Percentiles rank a stretch among this genome's conserved stretches.
Evolutionary conservation across 148 eudicot genomes (phyloP).

Genomic region (Vaccinium corymbosum): DNA sequence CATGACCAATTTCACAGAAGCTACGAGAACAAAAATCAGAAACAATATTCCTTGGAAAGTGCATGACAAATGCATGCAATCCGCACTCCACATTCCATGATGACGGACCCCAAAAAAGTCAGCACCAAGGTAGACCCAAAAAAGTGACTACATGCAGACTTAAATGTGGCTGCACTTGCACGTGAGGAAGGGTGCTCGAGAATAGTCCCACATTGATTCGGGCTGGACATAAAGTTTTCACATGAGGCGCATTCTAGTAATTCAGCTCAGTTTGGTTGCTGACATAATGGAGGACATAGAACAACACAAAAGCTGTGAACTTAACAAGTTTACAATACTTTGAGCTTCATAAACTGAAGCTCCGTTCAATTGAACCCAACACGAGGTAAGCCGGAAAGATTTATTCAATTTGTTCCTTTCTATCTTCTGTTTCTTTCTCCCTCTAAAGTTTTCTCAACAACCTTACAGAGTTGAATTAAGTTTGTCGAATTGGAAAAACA

Average conservation of each 20-base stretch:
- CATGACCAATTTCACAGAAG: neutral
- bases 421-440: neutral
- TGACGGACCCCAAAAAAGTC: neutral
- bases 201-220: neutral
- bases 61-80: neutral
- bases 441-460: neutral
- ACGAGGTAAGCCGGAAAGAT: neutral
- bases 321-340: neutral
- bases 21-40: neutral
- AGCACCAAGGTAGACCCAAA: neutral
- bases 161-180: neutral
- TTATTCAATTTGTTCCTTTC: neutral
- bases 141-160: neutral
- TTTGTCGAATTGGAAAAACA: neutral
- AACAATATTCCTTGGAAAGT: neutral
- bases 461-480: neutral
- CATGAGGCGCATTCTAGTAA: neutral
- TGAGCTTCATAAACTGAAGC: neutral
- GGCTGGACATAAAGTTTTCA: neutral
- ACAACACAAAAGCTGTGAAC: neutral
- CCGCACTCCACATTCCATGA: neutral
- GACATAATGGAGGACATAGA: neutral
- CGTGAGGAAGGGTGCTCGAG: neutral
- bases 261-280: neutral
- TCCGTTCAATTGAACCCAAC: neutral